Base-by-base conservation (phyloP, 2,329 filamentous ascomycete genomes). In the Emergomyces orientalis region DNA sequence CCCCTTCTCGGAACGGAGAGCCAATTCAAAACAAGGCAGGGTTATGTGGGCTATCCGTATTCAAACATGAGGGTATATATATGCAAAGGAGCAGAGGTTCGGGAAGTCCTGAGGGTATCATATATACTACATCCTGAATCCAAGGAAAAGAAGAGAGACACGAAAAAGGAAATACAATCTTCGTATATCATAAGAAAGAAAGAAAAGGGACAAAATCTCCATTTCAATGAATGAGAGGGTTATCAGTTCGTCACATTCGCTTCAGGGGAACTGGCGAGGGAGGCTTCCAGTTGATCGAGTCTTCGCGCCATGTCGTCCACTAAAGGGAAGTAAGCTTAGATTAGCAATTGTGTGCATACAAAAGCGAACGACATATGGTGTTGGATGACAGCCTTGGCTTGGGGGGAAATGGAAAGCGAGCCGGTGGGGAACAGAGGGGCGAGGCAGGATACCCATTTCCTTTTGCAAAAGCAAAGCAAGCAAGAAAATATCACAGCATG, bases 251-350 rank as follows among this genome's bases (percentile, higher is more conserved):
- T 80, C 74, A 68, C 81, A 66, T 67, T 65, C 58, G 71, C 65
- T 62, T 72, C 77, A 67, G 69, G 84, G 63, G 79, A 82, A 47
- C 83, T 81, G 69, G 84, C 81, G 54, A 95, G 80, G 17, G 87
- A 86, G 30, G 88, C 81, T 74, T 95, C 92, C 13, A 97, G 82
- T 63, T 87, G 90, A 72, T 97, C 92, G 27, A 97, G 78, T 32
- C 92, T 85, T 65, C 88, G 83, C 17, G 90, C 89, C 91, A 97
- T 96, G 66, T 96, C 91, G 72, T 96, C 92, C 89, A 97, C 91
- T 96, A 51, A 14, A 27, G 19, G 14, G 32, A 47, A 25, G n/a
- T 22, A 32, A 49, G 14, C 19, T 45, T n/a, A 8, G 9, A 4
- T 47, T 51, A 43, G 52, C 14, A 22, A 45, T 25, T 17, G 25